Evolutionary conservation across 129 eudicot species (phyloP), one percentile per base, ranked within the genome.

Genomic region (Tanacetum coccineum): DNA sequence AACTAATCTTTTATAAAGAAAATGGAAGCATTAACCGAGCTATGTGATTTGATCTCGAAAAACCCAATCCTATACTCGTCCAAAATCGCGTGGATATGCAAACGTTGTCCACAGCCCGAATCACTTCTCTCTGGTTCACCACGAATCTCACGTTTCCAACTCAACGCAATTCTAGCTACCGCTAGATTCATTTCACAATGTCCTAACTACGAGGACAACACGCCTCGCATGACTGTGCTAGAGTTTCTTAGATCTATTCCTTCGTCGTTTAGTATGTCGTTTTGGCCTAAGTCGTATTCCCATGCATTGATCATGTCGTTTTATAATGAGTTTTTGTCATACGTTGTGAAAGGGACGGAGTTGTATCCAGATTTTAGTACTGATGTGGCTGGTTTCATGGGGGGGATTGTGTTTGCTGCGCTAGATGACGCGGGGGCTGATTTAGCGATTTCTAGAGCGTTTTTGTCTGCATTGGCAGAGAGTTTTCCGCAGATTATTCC

Each of bases 21-120:
- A 26, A 93, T 93, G 99, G 96, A 93, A 74, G 76, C 99, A 64
- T 72, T 93, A 78, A 68, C 79, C 20, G 95, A 93, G 95, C 85
- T 89, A 4, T 89, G 92, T 62, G 95, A 93, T 79, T 44, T 89
- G 74, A 89, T 89, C 52, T 79, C 82, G 2, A 76, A 86, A 21
- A 79, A 84, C 50, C 96, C 99, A 7, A 68, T 51, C 11, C 78
- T 74, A 74, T 89, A 86, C 71, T 48, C 75, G 2, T 77, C 68
- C 42, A 93, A 89, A 73, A 66, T 93, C 14, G 66, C 74, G 3
- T 93, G 99, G 99, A 86, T 93, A 70, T 89, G 93, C 80, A 68
- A 84, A 64, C 80, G 93, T 22, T 93, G 99, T 49, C 99, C 99
- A 64, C 67, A 89, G 18, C 74, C 85, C 55, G 95, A 86, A 67